Evolutionary conservation across 345 rosid species (phyloP), one percentile per base, ranked within the genome.

Genomic region (Eucalyptus polyanthemos): DNA sequence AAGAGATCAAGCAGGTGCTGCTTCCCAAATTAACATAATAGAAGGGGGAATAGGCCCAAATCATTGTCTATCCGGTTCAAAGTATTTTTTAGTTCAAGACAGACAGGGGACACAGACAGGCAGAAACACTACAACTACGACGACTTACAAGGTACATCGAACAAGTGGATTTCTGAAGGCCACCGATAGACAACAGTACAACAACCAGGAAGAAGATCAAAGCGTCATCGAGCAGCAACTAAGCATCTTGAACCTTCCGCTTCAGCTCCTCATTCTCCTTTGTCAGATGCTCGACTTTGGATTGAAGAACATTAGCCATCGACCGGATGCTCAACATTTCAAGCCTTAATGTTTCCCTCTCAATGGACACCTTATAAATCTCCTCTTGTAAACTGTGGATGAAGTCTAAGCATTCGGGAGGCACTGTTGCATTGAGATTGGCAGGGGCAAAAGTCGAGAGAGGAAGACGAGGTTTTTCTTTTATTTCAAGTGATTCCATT

Each of bases 311-410:
- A 91, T 93, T 95, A 86, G 96, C 94, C 97, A 95, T 95, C 22
- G 99, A 93, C 54, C 95, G 96, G 47, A 96, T 96, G 88, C 96
- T 94, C 96, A 97, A 92, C 97, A 96, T 93, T 89, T 97, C 97
- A 42, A 97, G 95, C 92, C 92, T 96, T 91, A 96, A 76, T 3
- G 96, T 91, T 93, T 94, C 98, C 90, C 93, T 94, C 90, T 96
- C 98, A 11, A 94, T 95, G 12, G 98, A 93, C 88, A 95, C 92
- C 90, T 93, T 94, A 89, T 94, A 96, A 80, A 96, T 87, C 93
- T 97, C 95, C 50, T 92, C 94, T 90, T 95, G 95, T 89, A 96
- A 88, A 88, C 92, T 94, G 8, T 93, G 93, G 87, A 97, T 89
- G 88, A 93, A 89, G 80, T 94, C 92, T 88, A 88, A 53, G 88